phyloP scores from a whole-genome alignment of 163 green algal species.

The Scenedesmus sp. region DNA sequence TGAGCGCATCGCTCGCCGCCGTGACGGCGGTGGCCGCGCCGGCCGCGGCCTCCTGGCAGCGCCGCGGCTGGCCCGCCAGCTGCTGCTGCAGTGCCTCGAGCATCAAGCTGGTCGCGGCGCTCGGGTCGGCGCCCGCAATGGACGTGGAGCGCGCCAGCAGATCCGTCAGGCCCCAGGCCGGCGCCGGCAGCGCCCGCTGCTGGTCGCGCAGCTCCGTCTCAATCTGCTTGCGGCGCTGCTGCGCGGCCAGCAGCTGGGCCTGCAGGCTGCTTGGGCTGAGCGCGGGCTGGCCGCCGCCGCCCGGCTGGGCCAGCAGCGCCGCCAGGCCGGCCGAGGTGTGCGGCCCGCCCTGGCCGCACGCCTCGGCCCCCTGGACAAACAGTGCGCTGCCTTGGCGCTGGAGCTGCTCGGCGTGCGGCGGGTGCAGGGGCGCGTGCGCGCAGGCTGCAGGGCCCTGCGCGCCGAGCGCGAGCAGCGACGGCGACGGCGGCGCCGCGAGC shows the following conservation, averaged over 20 bases:
- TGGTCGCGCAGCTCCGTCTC: background rate
- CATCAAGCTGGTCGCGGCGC: background rate
- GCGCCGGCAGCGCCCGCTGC: background rate
- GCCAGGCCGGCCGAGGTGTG: too few species aligned
- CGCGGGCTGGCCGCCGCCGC: background rate
- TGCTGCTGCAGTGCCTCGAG: conserved; percentile 24
- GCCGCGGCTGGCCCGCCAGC: background rate
- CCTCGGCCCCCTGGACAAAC: background rate
- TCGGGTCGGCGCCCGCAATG: background rate
- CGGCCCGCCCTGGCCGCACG: background rate
- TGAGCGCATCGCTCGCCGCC: background rate
- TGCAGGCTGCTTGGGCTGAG: background rate
- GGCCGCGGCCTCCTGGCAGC: conserved; percentile 1
- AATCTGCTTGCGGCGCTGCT: background rate
- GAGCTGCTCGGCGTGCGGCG: background rate
- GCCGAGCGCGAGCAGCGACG: background rate
- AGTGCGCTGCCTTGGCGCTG: background rate
- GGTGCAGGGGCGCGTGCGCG: background rate
- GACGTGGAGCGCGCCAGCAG: conserved; percentile 8
- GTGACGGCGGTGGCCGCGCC: background rate
- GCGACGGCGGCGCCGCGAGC: background rate
- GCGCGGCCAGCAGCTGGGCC: background rate
- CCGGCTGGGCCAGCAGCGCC: too few species aligned
- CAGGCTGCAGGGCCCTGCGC: background rate
- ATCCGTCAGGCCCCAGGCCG: background rate